Evolutionary conservation across 176 grass and related monocot genomes (phyloP).

Genomic region (Bothriochloa decipiens): DNA sequence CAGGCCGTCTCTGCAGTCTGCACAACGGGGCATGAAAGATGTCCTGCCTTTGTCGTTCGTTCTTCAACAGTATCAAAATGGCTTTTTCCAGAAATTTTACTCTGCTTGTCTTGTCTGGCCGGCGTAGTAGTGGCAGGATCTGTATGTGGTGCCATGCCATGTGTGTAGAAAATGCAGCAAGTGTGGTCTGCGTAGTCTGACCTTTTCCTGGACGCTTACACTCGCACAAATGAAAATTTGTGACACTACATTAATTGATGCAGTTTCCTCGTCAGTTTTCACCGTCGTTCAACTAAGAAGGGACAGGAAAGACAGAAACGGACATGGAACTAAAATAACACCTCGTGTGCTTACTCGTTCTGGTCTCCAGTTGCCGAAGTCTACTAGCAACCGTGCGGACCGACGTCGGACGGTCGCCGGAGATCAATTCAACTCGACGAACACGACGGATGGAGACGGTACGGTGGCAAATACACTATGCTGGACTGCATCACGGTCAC

Average conservation of each 20-base stretch:
- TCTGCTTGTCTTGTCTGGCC: constrained; percentile 36
- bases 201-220: neutral
- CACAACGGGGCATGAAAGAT: constrained; percentile 41
- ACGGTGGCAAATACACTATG: neutral
- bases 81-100: constrained; percentile 26
- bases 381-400: constrained; percentile 12
- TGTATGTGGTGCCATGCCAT: neutral
- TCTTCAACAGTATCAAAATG: constrained; percentile 3
- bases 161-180: neutral
- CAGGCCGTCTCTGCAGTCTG: neutral
- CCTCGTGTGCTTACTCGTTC: neutral
- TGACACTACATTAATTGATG: neutral
- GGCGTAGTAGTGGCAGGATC: neutral
- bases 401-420: constrained; percentile 18
- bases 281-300: neutral
- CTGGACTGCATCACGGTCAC: constrained; percentile 29
- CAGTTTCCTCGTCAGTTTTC: constrained; percentile 16
- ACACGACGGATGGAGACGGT: neutral
- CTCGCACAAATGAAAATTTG: neutral
- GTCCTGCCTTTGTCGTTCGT: neutral
- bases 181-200: neutral
- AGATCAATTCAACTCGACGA: constrained; percentile 27
- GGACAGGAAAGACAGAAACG: neutral
- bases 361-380: neutral
- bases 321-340: neutral